Percentiles rank a stretch among this genome's conserved stretches.
Evolutionary conservation across 768 basidiomycete species (phyloP).

Genomic region (Lentinula boryana): DNA sequence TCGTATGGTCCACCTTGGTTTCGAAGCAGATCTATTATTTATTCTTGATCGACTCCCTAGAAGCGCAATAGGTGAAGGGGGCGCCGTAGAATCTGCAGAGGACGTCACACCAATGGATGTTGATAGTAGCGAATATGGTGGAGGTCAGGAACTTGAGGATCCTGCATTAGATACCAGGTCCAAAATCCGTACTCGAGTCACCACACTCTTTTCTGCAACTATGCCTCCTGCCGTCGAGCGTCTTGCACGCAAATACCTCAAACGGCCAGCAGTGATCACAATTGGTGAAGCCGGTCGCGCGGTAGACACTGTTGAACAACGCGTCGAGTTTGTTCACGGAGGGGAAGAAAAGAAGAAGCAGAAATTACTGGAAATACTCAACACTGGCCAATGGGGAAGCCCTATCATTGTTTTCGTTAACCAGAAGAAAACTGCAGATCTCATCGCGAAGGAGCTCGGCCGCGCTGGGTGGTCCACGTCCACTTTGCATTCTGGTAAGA

Average conservation of each 20-base stretch:
- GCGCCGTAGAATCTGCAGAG: constrained; percentile 85
- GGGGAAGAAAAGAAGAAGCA: constrained; percentile 97
- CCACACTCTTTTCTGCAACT: constrained; percentile 94
- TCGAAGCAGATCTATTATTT: constrained; percentile 90
- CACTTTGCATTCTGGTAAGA: constrained; percentile 95
- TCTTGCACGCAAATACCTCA: constrained; percentile 89
- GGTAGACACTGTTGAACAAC: constrained; percentile 96
- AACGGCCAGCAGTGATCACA: constrained; percentile 89
- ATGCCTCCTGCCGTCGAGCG: constrained; percentile 98
- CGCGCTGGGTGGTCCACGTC: constrained; percentile 91
- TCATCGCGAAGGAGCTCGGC: constrained; percentile 91
- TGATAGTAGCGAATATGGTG: constrained; percentile 36
- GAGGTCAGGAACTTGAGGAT: constrained; percentile 43
- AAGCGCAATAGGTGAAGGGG: constrained; percentile 25
- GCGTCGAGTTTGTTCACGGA: constrained; percentile 86
- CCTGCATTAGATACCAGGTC: background rate
- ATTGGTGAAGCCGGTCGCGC: constrained; percentile 98
- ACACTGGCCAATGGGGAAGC: constrained; percentile 72
- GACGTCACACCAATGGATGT: constrained; percentile 65
- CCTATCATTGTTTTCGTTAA: constrained; percentile 99
- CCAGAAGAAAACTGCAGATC: constrained; percentile 98
- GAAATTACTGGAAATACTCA: constrained; percentile 86
- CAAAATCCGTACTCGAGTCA: constrained; percentile 83
- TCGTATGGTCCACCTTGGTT: constrained; percentile 97
- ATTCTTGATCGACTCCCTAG: constrained; percentile 87